These are phyloP conservation scores for Lantana camara DNA, from an alignment of 257 asterid species.

Conservation along the genomic window DNA sequence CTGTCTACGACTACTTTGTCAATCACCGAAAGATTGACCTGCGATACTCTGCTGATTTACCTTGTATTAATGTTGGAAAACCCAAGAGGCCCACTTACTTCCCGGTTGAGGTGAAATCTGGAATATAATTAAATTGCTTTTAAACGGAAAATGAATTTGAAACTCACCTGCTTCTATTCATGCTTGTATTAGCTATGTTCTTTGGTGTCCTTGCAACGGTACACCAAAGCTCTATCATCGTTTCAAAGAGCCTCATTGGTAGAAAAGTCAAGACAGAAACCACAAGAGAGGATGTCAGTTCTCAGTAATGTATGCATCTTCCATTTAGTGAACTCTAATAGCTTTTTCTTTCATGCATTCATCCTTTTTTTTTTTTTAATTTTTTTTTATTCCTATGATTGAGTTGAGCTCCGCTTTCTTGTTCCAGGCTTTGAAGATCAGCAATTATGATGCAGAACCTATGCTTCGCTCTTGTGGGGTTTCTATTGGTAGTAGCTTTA, in stretches of 20 bases:
- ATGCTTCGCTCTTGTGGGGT: constrained; percentile 79
- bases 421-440: constrained; percentile 73
- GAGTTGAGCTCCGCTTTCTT: constrained; percentile 21
- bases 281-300: constrained; percentile 77
- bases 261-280: constrained; percentile 87
- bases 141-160: background rate
- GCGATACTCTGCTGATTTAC: constrained; percentile 77
- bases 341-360: background rate
- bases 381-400: background rate
- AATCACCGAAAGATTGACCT: constrained; percentile 62
- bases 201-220: constrained; percentile 79
- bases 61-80: constrained; percentile 91
- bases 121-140: background rate
- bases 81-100: constrained; percentile 85
- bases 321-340: background rate
- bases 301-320: constrained; percentile 54
- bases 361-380: too few relatives aligned
- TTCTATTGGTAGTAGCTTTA: constrained; percentile 60
- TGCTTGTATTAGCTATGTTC: constrained; percentile 57
- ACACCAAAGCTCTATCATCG: constrained; percentile 71
- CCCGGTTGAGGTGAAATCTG: constrained; percentile 72
- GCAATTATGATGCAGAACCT: constrained; percentile 79
- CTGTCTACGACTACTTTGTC: constrained; percentile 87
- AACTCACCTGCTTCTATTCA: background rate
- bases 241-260: constrained; percentile 79